Evolutionary conservation across 140 eudicot species (phyloP).

Genomic region (Bidens hawaiensis): DNA sequence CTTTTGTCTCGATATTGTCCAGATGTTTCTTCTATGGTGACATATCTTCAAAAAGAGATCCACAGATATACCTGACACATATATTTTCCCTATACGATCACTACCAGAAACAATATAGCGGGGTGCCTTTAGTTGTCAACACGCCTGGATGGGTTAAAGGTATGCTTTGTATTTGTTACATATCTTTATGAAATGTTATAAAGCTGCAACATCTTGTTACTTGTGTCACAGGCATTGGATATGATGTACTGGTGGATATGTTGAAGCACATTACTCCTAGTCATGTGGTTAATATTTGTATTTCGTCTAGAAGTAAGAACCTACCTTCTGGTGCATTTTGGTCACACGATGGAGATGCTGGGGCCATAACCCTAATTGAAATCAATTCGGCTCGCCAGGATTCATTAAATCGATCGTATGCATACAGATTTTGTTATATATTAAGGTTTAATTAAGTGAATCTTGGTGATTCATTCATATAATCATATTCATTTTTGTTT

Average conservation of each 20-base stretch:
- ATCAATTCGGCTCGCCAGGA: conserved; percentile 73
- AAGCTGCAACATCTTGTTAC: conserved; percentile 14
- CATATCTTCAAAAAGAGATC: conserved; percentile 85
- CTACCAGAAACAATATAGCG: conserved; percentile 39
- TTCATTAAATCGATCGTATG: conserved; percentile 74
- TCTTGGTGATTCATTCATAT: neutral
- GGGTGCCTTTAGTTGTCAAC: conserved; percentile 76
- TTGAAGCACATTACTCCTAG: conserved; percentile 59
- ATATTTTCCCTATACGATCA: conserved; percentile 58
- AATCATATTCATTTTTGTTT: conserved; percentile 6
- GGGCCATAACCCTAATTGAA: conserved; percentile 46
- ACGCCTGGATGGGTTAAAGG: conserved; percentile 99
- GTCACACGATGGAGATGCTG: conserved; percentile 49
- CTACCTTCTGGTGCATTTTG: conserved; percentile 86
- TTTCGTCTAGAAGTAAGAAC: conserved; percentile 65
- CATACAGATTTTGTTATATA: conserved; percentile 4
- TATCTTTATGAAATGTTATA: neutral
- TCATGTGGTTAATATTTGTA: conserved; percentile 73
- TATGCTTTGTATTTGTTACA: conserved; percentile 15
- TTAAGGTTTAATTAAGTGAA: neutral
- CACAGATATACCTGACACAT: conserved; percentile 49
- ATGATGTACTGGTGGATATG: conserved; percentile 72
- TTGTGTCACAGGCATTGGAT: conserved; percentile 70
- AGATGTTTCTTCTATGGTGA: conserved; percentile 98
- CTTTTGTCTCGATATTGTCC: conserved; percentile 19